Percentiles rank a stretch among this genome's conserved stretches.
Conservation (phyloP, 805 yeast species). For the Ogataea trehaloabstinens region DNA sequence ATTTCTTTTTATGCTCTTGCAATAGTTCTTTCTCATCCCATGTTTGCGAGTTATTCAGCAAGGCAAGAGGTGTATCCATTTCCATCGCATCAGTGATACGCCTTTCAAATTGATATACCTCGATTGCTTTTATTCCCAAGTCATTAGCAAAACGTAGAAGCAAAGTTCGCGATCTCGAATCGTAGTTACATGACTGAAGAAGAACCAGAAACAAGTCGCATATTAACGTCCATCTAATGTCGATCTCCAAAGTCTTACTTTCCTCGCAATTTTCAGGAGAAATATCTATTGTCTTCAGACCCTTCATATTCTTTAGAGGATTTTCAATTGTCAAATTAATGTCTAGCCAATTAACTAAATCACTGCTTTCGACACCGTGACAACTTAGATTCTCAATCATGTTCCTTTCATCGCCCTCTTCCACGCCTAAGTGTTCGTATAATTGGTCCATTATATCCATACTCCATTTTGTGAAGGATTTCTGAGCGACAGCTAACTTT, state of each 20-base stretch:
- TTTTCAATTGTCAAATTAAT: conserved; percentile 43
- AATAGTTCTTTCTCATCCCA: conserved; percentile 73
- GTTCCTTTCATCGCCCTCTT: conserved; percentile 61
- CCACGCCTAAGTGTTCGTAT: conserved; percentile 77
- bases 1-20: conserved; percentile 65
- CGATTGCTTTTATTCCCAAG: conserved; percentile 59
- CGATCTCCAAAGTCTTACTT: conserved; percentile 51
- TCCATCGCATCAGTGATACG: conserved; percentile 88
- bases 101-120: conserved; percentile 84
- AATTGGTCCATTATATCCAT: conserved; percentile 65
- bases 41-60: conserved; percentile 43
- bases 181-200: conserved; percentile 82
- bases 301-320: conserved; percentile 38
- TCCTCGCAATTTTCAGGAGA: conserved; percentile 35
- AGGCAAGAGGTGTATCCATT: conserved; percentile 52
- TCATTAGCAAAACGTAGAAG: conserved; percentile 63
- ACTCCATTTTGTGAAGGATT: conserved; percentile 83
- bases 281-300: conserved; percentile 17
- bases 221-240: conserved; percentile 88
- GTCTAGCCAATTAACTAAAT: conserved; percentile 62
- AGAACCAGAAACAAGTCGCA: conserved; percentile 86
- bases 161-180: conserved; percentile 83
- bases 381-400: conserved; percentile 86
- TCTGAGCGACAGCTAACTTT: conserved; percentile 64
- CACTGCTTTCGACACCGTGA: conserved; percentile 77